Conservation (phyloP, 768 basidiomycete genomes). For the Antrodiella citrinella region DNA sequence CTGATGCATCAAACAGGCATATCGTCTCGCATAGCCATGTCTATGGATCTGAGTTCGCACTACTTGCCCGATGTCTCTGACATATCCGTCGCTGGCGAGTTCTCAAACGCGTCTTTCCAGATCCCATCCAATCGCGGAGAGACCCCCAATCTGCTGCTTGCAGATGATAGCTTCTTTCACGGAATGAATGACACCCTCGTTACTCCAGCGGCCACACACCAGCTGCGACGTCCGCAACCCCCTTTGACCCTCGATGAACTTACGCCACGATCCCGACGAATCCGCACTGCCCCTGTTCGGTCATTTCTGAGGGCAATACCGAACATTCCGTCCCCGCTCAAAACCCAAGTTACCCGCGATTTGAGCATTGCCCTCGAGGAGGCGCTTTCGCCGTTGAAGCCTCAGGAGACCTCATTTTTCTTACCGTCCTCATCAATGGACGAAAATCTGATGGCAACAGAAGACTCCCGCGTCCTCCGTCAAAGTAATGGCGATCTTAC, state of each 20-base stretch:
- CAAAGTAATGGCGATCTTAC: not conserved
- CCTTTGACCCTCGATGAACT: constrained; percentile 18
- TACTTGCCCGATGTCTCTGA: constrained; percentile 49
- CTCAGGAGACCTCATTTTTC: constrained; percentile 16
- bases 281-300: constrained; percentile 6
- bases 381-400: constrained; percentile 8
- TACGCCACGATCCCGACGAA: constrained; percentile 16
- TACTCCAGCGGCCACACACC: constrained; percentile 22
- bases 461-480: constrained; percentile 9
- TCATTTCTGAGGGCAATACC: constrained; percentile 13
- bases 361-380: constrained; percentile 12
- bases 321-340: constrained; percentile 13
- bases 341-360: constrained; percentile 9
- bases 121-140: constrained; percentile 32
- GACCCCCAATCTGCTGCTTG: constrained; percentile 27
- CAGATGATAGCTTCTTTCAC: constrained; percentile 37
- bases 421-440: constrained; percentile 10
- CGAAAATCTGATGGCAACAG: constrained; percentile 9
- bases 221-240: constrained; percentile 14
- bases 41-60: constrained; percentile 38
- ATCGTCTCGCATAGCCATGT: constrained; percentile 18
- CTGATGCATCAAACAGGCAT: no score
- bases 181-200: constrained; percentile 32
- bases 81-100: constrained; percentile 32
- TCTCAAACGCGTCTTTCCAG: constrained; percentile 43